Base-by-base conservation (phyloP, 805 yeast species). In the Saccharomycopsis babjevae region DNA sequence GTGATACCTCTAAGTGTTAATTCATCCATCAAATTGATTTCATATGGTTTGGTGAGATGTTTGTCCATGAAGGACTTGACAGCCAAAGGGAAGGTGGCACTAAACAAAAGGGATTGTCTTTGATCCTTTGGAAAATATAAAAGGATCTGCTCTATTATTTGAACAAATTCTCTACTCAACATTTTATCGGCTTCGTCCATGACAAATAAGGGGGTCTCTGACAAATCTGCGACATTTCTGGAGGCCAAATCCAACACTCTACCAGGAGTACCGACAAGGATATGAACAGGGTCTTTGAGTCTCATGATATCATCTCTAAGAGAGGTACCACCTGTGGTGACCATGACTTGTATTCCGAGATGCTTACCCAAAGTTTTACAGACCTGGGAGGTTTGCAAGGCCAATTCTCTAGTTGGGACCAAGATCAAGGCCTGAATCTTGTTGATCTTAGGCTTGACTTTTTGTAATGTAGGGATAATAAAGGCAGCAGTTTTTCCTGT, bases 181-280 rank as follows among this genome's bases (percentile, higher is more conserved):
- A 94, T 89, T 74, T 94, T 94, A 75, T 94, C 99, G 61, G 99
- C 99, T 79, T 94, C 99, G 74, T 94, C 99, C 97, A 94, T 91
- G 59, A 96, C 85, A 72, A 94, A 91, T 72, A 89, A 79, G 54
- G 88, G 85, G 75, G 97, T 89, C 64, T 86, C 88, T 60, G 89
- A 84, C 63, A 94, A 81, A 71, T 93, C 96, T 13, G 96, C 97
- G 60, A 93, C 79, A 59, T 82, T 79, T 77, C 97, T 86, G 38
- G 91, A 81, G 6, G 97, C 97, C 71, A 94, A 82, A 75, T 94
- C 99, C 64, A 94, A 81, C 43, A 94, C 92, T 79, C 99, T 86
- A 68, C 99, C 99, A 1, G 98, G 98, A 39, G 99, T 94, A 66
- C 97, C 99, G 52, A 94, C 99, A 63, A 94, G 77, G 50, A 94